Evolutionary conservation across 176 grass and related monocot genomes (phyloP), one percentile per base, ranked within the genome.

Genomic region (Eragrostis curvula): DNA sequence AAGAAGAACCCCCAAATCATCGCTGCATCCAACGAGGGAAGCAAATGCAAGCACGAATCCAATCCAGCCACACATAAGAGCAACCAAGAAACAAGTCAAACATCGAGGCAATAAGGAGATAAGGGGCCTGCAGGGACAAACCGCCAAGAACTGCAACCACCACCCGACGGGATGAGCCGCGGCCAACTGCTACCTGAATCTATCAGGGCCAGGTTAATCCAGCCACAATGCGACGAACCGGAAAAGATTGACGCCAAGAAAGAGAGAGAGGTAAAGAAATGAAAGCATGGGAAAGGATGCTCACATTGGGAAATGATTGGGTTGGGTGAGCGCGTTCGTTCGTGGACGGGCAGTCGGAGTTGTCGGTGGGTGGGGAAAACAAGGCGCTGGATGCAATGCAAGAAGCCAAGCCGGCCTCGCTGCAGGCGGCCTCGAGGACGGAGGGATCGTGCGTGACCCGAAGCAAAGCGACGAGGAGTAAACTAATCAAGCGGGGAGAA

Each of bases 301-400:
- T 67, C 68, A 67, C 16, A 48, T 20, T 11, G 47, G 60, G 27
- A 10, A 52, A 70, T 82, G 72, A 82, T 82, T 79, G 50, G 42
- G 30, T 10, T 39, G 40, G 53, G 49, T 58, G 43, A 28, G 45
- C 27, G 61, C 40, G 42, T 48, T 51, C 58, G 62, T 75, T 84
- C 61, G 87, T 88, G 81, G 87, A 49, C 70, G 58, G 81, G 87
- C 81, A 61, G 70, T 74, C 36, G 21, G 48, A 53, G 45, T 16
- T 80, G 87, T 85, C 81, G 76, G 81, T 85, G 81, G 69, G 44
- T 57, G n/a, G 42, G 68, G 58, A 44, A 58, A 78, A 78, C 67
- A 72, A 53, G 84, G 69, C 75, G 60, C 46, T 44, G 57, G 68
- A 53, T 55, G 63, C 72, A 58, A 81, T 45, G 39, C 21, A 45